Percentiles rank a stretch among this genome's conserved stretches.
Evolutionary conservation across 1,284 basidiomycete genomes (phyloP).

Genomic region (Irpex sp.): DNA sequence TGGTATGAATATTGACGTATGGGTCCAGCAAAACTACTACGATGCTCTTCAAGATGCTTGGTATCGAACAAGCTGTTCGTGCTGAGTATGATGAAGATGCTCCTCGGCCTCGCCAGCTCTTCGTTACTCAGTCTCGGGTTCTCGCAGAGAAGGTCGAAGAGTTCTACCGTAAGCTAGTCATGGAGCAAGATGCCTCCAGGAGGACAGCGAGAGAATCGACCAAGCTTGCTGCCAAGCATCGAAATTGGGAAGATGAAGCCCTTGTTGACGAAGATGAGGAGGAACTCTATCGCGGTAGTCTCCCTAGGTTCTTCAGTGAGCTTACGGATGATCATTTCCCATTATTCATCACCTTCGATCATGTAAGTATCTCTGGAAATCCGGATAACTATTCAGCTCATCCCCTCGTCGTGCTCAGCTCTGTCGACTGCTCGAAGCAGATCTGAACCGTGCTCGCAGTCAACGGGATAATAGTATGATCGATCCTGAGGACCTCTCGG

Average conservation of each 20-base stretch:
- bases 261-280: conserved; percentile 50
- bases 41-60: conserved; percentile 72
- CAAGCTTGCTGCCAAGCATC: conserved; percentile 20
- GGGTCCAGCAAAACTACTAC: conserved; percentile 67
- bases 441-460: conserved; percentile 21
- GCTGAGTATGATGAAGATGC: conserved; percentile 11
- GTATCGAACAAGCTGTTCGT: conserved; percentile 40
- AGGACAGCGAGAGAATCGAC: conserved; percentile 36
- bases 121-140: conserved; percentile 67
- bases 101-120: conserved; percentile 57
- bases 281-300: conserved; percentile 36
- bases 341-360: conserved; percentile 64
- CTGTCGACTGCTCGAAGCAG: conserved; percentile 39
- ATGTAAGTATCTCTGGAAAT: conserved; percentile 32
- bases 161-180: conserved; percentile 52
- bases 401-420: conserved; percentile 28
- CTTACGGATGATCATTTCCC: conserved; percentile 65
- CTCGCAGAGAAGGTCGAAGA: conserved; percentile 67
- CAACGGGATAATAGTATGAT: not conserved
- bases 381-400: not conserved
- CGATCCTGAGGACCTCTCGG: conserved; percentile 20
- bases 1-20: not conserved
- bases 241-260: conserved; percentile 27
- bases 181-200: conserved; percentile 41
- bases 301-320: conserved; percentile 56